These are phyloP conservation scores for Syzygium aqueum DNA, from an alignment of 345 rosid species.

Conservation along the genomic window DNA sequence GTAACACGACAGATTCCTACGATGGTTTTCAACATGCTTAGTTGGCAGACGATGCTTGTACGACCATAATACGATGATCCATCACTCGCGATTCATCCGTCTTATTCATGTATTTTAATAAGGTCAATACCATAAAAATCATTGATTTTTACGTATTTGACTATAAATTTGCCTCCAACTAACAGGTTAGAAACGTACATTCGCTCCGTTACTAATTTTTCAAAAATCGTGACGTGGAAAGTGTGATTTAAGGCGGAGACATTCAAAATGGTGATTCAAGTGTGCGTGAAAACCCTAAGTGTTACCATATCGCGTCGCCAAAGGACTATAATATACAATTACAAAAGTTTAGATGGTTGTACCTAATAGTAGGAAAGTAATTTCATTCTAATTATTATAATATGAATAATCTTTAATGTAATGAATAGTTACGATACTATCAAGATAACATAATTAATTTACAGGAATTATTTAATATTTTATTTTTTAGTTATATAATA, in stretches of 20 bases:
- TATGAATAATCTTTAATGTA: background rate
- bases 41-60: background rate
- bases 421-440: background rate
- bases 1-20: background rate
- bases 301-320: background rate
- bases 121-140: background rate
- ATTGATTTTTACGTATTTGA: background rate
- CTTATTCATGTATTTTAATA: background rate
- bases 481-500: background rate
- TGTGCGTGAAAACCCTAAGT: background rate
- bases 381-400: background rate
- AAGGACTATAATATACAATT: background rate
- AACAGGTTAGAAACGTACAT: background rate
- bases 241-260: background rate
- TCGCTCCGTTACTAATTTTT: background rate
- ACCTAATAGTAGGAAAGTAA: background rate
- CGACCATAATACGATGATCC: background rate
- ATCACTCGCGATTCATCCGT: background rate
- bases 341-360: background rate
- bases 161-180: background rate
- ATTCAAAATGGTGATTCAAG: background rate
- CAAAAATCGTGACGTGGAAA: background rate
- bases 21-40: background rate
- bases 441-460: background rate
- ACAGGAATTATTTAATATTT: background rate